These are phyloP conservation scores for Candida berthetii DNA, from an alignment of 805 yeast genomes.

Conservation along the genomic window DNA sequence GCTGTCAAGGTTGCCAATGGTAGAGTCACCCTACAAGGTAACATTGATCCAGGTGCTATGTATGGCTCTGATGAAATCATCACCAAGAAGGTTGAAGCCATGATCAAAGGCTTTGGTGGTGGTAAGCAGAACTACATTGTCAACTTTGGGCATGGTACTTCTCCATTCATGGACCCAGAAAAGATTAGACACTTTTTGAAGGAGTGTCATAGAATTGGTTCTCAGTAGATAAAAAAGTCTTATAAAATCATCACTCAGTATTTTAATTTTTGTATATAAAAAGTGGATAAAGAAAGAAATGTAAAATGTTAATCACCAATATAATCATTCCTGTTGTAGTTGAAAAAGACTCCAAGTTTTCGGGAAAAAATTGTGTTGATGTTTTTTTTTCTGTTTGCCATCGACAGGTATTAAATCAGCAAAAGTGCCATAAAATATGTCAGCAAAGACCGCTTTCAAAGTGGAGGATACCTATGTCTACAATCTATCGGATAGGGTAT, in stretches of 20 bases:
- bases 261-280: too few relatives aligned
- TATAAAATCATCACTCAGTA: too few relatives aligned
- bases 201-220: constrained; percentile 81
- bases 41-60: constrained; percentile 90
- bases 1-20: constrained; percentile 73
- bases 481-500: constrained; percentile 31
- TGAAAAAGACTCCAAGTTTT: too few relatives aligned
- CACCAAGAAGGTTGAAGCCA: constrained; percentile 71
- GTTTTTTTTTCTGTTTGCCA: too few relatives aligned
- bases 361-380: too few relatives aligned
- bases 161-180: constrained; percentile 95
- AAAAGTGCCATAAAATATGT: too few relatives aligned
- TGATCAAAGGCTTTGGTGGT: constrained; percentile 92
- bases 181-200: constrained; percentile 77
- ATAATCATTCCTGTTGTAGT: too few relatives aligned
- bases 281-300: too few relatives aligned
- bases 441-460: neutral
- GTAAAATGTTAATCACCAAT: too few relatives aligned
- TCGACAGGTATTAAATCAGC: too few relatives aligned
- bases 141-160: constrained; percentile 98
- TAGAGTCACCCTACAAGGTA: constrained; percentile 87
- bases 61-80: constrained; percentile 86
- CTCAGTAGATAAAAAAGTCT: constrained; percentile 20
- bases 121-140: constrained; percentile 88
- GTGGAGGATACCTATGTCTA: constrained; percentile 42